Base-by-base conservation (phyloP, 176 grass and related monocot species). In the Chloris gayana region DNA sequence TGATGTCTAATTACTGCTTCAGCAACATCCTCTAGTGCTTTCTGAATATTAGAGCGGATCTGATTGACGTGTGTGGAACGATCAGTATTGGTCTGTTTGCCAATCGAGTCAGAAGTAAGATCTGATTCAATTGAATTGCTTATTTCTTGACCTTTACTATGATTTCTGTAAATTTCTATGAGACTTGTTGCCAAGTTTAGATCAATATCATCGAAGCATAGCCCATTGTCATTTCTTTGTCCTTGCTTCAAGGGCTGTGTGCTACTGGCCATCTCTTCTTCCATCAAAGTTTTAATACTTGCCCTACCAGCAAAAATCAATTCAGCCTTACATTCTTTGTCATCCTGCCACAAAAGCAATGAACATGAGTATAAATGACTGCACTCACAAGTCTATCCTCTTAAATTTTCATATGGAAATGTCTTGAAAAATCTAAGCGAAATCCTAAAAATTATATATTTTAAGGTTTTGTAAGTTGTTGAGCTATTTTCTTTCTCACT, bases 281-380 rank as follows among this genome's bases (percentile, higher is more conserved):
- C 93, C 79, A 95, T 95, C 50, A 99, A 81, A 41, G 64, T 67
- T 93, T 93, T 99, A 66, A 99, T 94, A 93, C 91, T 95, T 74
- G 93, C 42, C 65, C 84, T 81, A 51, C 95, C 65, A 0, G 31
- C 72, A 82, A 44, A 76, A 77, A 84, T 70, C 29, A 29, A 74
- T 79, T 57, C 62, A 84, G 29, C 67, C 41, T 59, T 60, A 25
- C 49, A 34, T 62, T 76, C 69, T 61, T 83, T 82, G 51, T 12
- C 58, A 85, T 80, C 72, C 94, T 97, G 88, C 78, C n/a, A 88
- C 86, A 57, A 24, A 75, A 46, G 14, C 17, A 64, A 58, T 41
- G 15, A 69, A 69, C 14, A 57, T 41, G 22, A 39, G 27, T 71
- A 75, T 25, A 32, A 35, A 35, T 79, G 8, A 32, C 46, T 75